phyloP scores from a whole-genome alignment of 2,329 filamentous ascomycete genomes.

The Coleophoma eucalyptorum region DNA sequence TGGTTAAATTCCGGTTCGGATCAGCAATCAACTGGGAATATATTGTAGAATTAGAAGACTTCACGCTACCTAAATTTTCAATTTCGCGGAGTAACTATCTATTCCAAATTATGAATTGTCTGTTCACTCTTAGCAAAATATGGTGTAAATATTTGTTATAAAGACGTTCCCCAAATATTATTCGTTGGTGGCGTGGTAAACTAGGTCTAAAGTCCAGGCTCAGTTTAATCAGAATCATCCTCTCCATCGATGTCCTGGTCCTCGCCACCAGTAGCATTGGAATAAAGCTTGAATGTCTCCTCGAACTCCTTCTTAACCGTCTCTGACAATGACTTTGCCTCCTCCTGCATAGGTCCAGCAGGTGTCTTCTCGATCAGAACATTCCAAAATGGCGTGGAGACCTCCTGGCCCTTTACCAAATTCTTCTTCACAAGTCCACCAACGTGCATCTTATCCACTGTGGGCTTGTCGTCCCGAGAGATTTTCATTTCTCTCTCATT shows the following conservation, averaged over 20 bases:
- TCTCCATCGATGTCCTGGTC: neutral
- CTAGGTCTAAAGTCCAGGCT: no score
- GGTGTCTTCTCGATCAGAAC: neutral
- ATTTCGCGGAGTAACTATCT: no score
- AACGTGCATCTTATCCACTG: neutral
- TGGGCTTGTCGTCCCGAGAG: neutral
- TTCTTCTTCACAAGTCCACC: neutral
- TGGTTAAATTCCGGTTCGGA: no score
- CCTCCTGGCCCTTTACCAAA: neutral
- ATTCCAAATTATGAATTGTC: no score
- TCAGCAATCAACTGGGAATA: no score
- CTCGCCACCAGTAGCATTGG: neutral
- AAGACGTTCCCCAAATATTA: no score
- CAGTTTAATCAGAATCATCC: neutral
- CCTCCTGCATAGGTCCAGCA: neutral
- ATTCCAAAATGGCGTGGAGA: neutral
- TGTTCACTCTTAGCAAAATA: no score
- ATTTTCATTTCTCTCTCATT: neutral
- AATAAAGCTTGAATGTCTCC: neutral
- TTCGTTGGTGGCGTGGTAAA: no score
- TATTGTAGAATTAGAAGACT: no score
- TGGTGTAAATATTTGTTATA: no score
- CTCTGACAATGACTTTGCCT: neutral
- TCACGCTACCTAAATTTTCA: no score
- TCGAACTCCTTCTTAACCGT: neutral